These are phyloP conservation scores for Nicotiana sylvestris DNA, from an alignment of 257 asterid species.

Conservation along the genomic window DNA sequence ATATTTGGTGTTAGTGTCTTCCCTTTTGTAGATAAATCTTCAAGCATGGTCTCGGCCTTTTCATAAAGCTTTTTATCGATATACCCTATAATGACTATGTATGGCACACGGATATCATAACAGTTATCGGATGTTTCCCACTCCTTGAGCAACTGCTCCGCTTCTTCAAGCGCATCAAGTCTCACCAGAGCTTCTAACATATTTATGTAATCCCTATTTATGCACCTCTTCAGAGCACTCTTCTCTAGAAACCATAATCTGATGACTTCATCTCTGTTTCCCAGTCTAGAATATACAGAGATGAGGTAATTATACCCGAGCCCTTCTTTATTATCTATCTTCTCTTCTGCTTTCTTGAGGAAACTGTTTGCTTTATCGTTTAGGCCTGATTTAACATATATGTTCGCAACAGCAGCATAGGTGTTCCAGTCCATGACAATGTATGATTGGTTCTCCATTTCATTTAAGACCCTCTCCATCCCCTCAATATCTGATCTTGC, in stretches of 20 bases:
- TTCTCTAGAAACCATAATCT: slow-evolving; percentile 63
- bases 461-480: slow-evolving; percentile 51
- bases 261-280: slow-evolving; percentile 51
- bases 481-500: slow-evolving; percentile 60
- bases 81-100: slow-evolving; percentile 41
- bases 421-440: slow-evolving; percentile 72
- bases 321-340: slow-evolving; percentile 47
- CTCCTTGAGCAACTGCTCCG: slow-evolving; percentile 50
- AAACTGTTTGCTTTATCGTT: slow-evolving; percentile 41
- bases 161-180: slow-evolving; percentile 62
- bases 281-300: slow-evolving; percentile 59
- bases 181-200: slow-evolving; percentile 60
- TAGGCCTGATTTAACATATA: slow-evolving; percentile 53
- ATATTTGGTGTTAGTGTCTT: slow-evolving; percentile 33
- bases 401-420: slow-evolving; percentile 59
- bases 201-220: slow-evolving; percentile 58
- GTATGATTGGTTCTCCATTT: slow-evolving; percentile 57
- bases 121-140: slow-evolving; percentile 76
- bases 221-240: slow-evolving; percentile 42
- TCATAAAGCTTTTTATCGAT: slow-evolving; percentile 43
- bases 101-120: slow-evolving; percentile 64
- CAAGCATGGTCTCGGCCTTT: slow-evolving; percentile 58
- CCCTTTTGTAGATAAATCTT: slow-evolving; percentile 32
- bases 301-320: slow-evolving; percentile 62
- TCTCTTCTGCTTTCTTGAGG: slow-evolving; percentile 61